These are phyloP conservation scores for Pseudozyma pruni DNA, from an alignment of 1,284 basidiomycete species.

Conservation along the genomic window DNA sequence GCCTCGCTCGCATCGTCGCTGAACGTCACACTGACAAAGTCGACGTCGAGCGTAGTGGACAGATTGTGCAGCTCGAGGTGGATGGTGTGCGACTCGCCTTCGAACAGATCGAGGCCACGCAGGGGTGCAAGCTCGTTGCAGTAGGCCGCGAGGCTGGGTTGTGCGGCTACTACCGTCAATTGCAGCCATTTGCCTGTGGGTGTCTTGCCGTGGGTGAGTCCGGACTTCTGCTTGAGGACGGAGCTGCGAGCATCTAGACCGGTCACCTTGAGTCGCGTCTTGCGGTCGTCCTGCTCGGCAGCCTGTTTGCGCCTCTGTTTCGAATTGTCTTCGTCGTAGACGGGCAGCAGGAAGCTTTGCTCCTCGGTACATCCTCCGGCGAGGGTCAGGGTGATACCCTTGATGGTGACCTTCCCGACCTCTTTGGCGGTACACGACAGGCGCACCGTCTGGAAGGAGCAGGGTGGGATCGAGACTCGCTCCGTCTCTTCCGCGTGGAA, in stretches of 20 bases:
- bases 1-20: constrained; percentile 85
- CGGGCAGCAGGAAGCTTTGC: constrained; percentile 78
- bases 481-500: constrained; percentile 74
- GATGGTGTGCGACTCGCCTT: constrained; percentile 87
- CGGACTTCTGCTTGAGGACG: constrained; percentile 29
- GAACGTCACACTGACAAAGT: constrained; percentile 85
- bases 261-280: constrained; percentile 77
- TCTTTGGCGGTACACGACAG: constrained; percentile 77
- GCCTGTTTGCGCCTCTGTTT: constrained; percentile 73
- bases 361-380: constrained; percentile 76
- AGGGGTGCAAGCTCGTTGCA: constrained; percentile 83
- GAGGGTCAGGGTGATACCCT: constrained; percentile 81
- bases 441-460: constrained; percentile 78
- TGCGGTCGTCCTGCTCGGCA: constrained; percentile 72
- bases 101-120: constrained; percentile 89
- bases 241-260: constrained; percentile 75
- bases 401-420: constrained; percentile 77
- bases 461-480: constrained; percentile 76
- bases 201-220: background rate
- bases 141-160: constrained; percentile 84
- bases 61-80: constrained; percentile 85
- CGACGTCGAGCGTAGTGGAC: constrained; percentile 77
- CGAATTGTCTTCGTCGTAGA: constrained; percentile 79
- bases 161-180: constrained; percentile 82
- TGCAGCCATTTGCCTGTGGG: constrained; percentile 70